A percentile compares a stretch with the other conserved stretches of the same genome.
Evolutionary conservation across 352 stramenopile species (phyloP).

Genomic region (Globisporangium uncinulatum): DNA sequence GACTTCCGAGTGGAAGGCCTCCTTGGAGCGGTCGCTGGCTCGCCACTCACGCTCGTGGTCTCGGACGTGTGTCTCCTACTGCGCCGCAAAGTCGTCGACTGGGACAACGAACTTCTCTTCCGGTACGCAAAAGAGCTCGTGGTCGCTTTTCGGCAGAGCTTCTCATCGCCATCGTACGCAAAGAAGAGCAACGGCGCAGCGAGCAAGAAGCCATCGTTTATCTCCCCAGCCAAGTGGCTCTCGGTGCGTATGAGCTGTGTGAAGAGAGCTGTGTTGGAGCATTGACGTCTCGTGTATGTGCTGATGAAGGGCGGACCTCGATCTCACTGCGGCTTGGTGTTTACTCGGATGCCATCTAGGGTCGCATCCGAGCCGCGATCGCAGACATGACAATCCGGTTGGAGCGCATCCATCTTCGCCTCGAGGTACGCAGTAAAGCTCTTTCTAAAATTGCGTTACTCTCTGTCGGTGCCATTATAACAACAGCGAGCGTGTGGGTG

Average conservation of each 20-base stretch:
- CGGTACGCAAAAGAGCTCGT: conserved; percentile 67
- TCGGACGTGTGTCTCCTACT: conserved; percentile 63
- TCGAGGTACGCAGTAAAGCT: conserved; percentile 37
- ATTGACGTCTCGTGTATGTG: not conserved
- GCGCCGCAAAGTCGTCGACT: conserved; percentile 44
- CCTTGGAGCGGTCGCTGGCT: conserved; percentile 47
- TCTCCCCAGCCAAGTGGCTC: conserved; percentile 63
- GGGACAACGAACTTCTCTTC: conserved; percentile 60
- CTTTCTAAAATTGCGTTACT: not conserved
- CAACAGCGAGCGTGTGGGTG: not conserved
- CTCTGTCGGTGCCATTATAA: too few species aligned
- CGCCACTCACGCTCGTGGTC: conserved; percentile 42
- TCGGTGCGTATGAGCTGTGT: conserved; percentile 19
- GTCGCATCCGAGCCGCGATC: conserved; percentile 37
- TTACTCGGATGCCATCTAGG: conserved; percentile 15
- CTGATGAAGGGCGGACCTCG: too few species aligned
- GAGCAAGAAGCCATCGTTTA: conserved; percentile 17
- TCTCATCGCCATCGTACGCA: conserved; percentile 21
- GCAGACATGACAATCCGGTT: conserved; percentile 55
- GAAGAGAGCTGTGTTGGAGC: not conserved
- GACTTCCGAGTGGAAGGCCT: conserved; percentile 60
- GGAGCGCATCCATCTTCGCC: conserved; percentile 57
- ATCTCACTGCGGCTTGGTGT: not conserved
- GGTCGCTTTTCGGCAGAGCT: conserved; percentile 47
- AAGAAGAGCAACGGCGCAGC: conserved; percentile 17